Base-by-base conservation (phyloP, 1,284 basidiomycete genomes). In the Meripilus lineatus region DNA sequence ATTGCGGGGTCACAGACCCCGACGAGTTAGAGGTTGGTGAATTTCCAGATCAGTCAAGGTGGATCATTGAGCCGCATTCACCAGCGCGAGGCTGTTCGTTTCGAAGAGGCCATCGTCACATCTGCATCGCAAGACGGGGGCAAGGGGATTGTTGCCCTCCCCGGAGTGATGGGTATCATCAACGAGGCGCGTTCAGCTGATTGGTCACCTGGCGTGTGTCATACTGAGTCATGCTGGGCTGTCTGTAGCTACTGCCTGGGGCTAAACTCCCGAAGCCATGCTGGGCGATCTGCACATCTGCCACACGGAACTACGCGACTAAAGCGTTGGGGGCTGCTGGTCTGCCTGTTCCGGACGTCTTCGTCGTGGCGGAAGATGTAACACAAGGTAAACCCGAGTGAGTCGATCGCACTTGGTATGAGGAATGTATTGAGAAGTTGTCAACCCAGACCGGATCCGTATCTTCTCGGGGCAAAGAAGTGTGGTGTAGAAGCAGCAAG, bases 381-480 rank as follows among this genome's bases (percentile, higher is more conserved):
- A 58, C 61, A 17, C 66, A 79, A 47, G 92, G 92, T 28, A 94
- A 94, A 66, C 92, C 91, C 32, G 71, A 76, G 80, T 82, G 58
- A 56, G 72, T 32, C 38, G 14, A 21, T 25, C 51, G 2, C 59
- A 62, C 23, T 52, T 51, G 7, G n/a, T 47, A 10, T 57, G 60
- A 7, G 52, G 54, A 43, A 22, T 21, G 47, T 51, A 49, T 38
- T 67, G 36, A 58, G 61, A 32, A 35, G 3, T 21, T 40, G 20
- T 32, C 63, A n/a, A n/a, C n/a, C n/a, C n/a, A 74, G 88, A 65
- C 90, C 92, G 6, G 91, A 93, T 57, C 92, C 92, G 5, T 95
- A 93, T 67, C 66, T 89, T 41, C 70, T 83, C 24, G 87, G 84
- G 11, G 86, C 87, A 18, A 63, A 79, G 56, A 69, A 69, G 47